Evolutionary conservation across 2,329 filamentous ascomycete species (phyloP).

Genomic region (Talaromyces funiculosus): DNA sequence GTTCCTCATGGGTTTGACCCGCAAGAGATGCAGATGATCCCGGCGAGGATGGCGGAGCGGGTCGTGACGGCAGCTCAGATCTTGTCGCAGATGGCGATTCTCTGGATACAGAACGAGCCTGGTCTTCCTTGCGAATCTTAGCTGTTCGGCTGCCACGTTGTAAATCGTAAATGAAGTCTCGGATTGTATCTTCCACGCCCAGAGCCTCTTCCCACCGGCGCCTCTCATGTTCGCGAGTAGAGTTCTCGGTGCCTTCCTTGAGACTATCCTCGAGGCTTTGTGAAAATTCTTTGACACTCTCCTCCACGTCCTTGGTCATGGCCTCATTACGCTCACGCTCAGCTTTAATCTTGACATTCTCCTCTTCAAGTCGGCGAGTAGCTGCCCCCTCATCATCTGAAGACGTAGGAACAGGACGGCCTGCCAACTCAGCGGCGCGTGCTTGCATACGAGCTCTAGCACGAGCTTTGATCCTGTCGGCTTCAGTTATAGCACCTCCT

Average conservation of each 20-base stretch:
- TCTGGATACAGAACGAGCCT: constrained; percentile 22
- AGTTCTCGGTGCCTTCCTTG: constrained; percentile 71
- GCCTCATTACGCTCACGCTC: constrained; percentile 92
- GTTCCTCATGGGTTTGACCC: constrained; percentile 86
- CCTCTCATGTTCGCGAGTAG: constrained; percentile 79
- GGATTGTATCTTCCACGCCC: constrained; percentile 92
- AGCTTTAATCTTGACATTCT: constrained; percentile 70
- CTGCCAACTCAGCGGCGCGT: constrained; percentile 83
- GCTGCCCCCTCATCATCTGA: constrained; percentile 69
- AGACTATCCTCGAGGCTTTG: constrained; percentile 79
- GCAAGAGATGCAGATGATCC: constrained; percentile 67
- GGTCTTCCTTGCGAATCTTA: constrained; percentile 60
- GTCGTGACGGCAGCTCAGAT: constrained; percentile 24
- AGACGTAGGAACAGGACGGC: constrained; percentile 66
- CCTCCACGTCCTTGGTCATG: constrained; percentile 95
- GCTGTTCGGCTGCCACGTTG: constrained; percentile 78
- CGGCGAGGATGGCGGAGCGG: constrained; percentile 44
- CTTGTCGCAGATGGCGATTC: constrained; percentile 16
- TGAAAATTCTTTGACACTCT: constrained; percentile 85
- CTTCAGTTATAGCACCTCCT: constrained; percentile 83
- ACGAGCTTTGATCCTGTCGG: constrained; percentile 87
- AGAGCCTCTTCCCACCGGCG: constrained; percentile 93
- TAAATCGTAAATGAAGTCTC: constrained; percentile 96
- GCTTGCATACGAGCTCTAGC: constrained; percentile 99
- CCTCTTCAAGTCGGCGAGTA: constrained; percentile 80